These are phyloP conservation scores for Penicillium goetzii DNA, from an alignment of 495 filamentous ascomycete species.

Conservation along the genomic window DNA sequence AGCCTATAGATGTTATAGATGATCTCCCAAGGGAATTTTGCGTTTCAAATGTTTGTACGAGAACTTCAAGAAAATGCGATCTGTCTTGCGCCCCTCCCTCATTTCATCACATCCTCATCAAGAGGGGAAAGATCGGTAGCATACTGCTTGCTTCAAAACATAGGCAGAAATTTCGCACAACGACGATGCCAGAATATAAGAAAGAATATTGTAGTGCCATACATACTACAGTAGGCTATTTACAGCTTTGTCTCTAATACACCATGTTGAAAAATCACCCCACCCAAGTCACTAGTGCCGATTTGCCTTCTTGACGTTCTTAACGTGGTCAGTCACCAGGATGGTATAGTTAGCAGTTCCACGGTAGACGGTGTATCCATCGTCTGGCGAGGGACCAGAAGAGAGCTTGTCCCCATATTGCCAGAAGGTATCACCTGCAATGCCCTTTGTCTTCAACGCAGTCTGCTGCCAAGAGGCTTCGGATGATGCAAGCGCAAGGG, in stretches of 20 bases:
- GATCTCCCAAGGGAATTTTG: too few species aligned
- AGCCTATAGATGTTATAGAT: too few species aligned
- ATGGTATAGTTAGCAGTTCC: conserved; percentile 12
- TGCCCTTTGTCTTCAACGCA: conserved; percentile 8
- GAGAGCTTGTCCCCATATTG: conserved; percentile 13
- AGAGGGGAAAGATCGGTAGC: too few species aligned
- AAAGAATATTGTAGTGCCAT: neutral
- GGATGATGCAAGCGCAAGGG: neutral
- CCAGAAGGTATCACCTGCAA: conserved; percentile 15
- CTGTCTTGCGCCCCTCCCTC: too few species aligned
- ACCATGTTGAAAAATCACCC: neutral
- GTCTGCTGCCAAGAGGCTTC: conserved; percentile 12
- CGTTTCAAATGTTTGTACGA: too few species aligned
- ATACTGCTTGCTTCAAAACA: too few species aligned
- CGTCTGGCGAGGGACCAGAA: conserved; percentile 7
- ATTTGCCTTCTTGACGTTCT: neutral
- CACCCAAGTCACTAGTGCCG: neutral
- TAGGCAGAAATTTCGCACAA: too few species aligned
- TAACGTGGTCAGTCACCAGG: conserved; percentile 11
- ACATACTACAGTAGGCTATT: neutral
- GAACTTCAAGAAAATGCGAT: too few species aligned
- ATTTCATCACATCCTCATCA: too few species aligned
- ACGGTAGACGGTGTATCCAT: conserved; percentile 11
- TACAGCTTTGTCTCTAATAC: neutral
- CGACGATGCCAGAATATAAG: neutral